These are phyloP conservation scores for Wickerhamomyces strasburgensis DNA, from an alignment of 805 yeast species.

Conservation along the genomic window DNA sequence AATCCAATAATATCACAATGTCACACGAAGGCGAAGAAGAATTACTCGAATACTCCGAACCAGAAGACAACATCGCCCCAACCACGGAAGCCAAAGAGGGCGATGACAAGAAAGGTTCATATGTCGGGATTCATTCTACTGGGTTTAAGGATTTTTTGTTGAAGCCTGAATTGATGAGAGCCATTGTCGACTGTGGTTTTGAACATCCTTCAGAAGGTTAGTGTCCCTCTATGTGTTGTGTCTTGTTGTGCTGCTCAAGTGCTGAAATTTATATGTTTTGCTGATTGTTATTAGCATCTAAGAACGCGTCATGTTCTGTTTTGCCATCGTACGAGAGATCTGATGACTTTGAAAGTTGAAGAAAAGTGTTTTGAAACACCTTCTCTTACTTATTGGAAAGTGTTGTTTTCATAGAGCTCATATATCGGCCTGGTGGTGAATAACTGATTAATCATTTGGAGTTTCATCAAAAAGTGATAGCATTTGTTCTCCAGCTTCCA, in stretches of 20 bases:
- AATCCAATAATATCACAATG: slow-evolving; percentile 35
- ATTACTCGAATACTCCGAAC: slow-evolving; percentile 96
- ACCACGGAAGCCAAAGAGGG: slow-evolving; percentile 45
- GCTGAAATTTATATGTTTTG: not conserved
- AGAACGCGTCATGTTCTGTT: no score
- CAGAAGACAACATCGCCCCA: slow-evolving; percentile 67
- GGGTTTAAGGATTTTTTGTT: slow-evolving; percentile 96
- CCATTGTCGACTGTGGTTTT: slow-evolving; percentile 98
- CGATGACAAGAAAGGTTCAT: slow-evolving; percentile 89
- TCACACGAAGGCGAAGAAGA: slow-evolving; percentile 99
- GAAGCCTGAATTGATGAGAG: slow-evolving; percentile 95
- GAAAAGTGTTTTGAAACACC: no score
- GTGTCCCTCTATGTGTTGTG: slow-evolving; percentile 31
- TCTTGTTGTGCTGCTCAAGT: not conserved
- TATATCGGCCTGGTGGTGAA: no score
- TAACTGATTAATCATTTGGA: no score
- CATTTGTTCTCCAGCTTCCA: no score
- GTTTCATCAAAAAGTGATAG: no score
- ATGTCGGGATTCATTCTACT: slow-evolving; percentile 96
- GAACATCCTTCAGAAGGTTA: slow-evolving; percentile 99
- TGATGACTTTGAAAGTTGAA: no score
- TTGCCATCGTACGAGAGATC: no score
- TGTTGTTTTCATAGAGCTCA: no score
- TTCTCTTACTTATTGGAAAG: no score
- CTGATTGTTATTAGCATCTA: no score